Percentiles rank a stretch among this genome's conserved stretches.
These are phyloP conservation scores for Melocanna baccifera DNA, from an alignment of 176 grass and related monocot genomes.

Conservation along the genomic window DNA sequence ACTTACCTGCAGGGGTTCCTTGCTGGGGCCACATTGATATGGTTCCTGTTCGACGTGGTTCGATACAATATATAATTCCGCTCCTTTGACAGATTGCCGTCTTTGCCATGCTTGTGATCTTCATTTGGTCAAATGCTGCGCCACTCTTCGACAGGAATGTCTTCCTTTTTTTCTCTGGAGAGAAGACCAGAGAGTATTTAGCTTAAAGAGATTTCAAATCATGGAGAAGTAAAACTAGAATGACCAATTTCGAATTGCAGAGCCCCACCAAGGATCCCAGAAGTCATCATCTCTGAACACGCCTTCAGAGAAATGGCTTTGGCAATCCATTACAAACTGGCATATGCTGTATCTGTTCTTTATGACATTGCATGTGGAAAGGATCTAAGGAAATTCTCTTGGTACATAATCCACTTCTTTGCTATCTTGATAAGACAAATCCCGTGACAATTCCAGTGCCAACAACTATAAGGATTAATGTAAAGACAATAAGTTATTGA, in stretches of 20 bases:
- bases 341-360: slow-evolving; percentile 18
- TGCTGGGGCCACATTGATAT: slow-evolving; percentile 51
- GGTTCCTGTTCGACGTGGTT: slow-evolving; percentile 77
- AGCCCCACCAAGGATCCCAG: slow-evolving; percentile 52
- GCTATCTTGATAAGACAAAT: not conserved
- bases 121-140: slow-evolving; percentile 62
- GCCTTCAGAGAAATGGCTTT: slow-evolving; percentile 52
- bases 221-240: not conserved
- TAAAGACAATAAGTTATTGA: not conserved
- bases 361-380: slow-evolving; percentile 76
- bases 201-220: not conserved
- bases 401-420: slow-evolving; percentile 41
- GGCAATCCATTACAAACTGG: slow-evolving; percentile 56
- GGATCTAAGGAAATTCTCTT: slow-evolving; percentile 76
- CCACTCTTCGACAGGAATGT: slow-evolving; percentile 53
- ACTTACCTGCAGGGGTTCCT: slow-evolving; percentile 73
- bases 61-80: slow-evolving; percentile 74
- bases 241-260: slow-evolving; percentile 18
- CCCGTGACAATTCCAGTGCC: not conserved
- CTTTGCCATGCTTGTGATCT: slow-evolving; percentile 52
- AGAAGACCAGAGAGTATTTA: not conserved
- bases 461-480: not conserved
- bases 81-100: slow-evolving; percentile 67
- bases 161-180: not conserved
- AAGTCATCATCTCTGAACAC: slow-evolving; percentile 57